Evolutionary conservation across 495 filamentous ascomycete genomes (phyloP), one percentile per base, ranked within the genome.

Genomic region (Elasticomyces elasticus): DNA sequence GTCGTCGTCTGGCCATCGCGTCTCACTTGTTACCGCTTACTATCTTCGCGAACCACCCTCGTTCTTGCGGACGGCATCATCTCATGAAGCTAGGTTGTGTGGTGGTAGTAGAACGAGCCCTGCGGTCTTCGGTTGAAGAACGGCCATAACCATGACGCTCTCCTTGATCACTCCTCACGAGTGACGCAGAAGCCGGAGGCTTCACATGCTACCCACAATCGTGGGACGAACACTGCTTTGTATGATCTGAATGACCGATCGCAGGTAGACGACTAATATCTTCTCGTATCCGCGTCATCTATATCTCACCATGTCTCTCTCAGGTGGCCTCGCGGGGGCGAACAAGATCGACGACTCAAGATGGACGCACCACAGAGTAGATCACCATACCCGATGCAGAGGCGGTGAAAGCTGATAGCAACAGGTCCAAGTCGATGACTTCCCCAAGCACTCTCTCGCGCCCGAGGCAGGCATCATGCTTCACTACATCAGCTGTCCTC

Each of bases 291-390:
- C 35, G 4, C 35, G 13, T 33, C 30, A 7, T 7, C 15, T 15
- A 33, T 33, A 7, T 33, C 30, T 33, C 40, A 47, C 10, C 10
- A 31, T 49, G 45, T 13, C 45, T 5, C 27, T 49, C 25, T 49
- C 45, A 15, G 25, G 45, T 25, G 45, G 45, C 27, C 24, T 49
- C 17, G 5, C 24, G 33, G 45, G 45, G 5, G 45, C 45, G 45
- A 49, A 49, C 45, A 49, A 31, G 23, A 31, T 49, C 23, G 45
- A 49, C 45, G 45, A 49, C 25, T 49, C 45, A 4, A 11, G 45
- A 49, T 49, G 45, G 45, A 22, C 12, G 19, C 44, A 47, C 22
- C 24, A 47, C 25, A 24, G 44, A 28, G 44, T 47, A 47, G 5
- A 24, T 47, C 6, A 5, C 30, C 30, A 5, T 17, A 5, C 15